Evolutionary conservation across 805 yeast genomes (phyloP).

Genomic region (Candida schatavii): DNA sequence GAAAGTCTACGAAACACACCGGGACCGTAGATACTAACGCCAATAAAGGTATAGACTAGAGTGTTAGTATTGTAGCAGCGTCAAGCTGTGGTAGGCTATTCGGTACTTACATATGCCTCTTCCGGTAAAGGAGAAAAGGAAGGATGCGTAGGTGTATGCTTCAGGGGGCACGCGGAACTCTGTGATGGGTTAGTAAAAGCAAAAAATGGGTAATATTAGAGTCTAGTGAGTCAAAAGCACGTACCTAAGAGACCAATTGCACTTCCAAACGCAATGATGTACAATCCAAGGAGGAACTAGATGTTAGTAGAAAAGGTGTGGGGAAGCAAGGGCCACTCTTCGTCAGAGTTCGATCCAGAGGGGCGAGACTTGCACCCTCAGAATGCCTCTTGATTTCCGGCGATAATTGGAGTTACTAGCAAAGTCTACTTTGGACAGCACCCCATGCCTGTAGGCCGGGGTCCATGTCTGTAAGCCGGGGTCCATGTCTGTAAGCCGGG

Average conservation of each 20-base stretch:
- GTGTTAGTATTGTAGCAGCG: constrained; percentile 19
- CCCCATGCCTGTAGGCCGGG: constrained; percentile 7
- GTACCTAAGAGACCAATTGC: constrained; percentile 49
- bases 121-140: constrained; percentile 69
- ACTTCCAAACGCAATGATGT: constrained; percentile 52
- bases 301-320: no score
- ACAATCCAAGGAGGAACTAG: constrained; percentile 58
- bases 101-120: constrained; percentile 66
- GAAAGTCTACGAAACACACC: constrained; percentile 55
- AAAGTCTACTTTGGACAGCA: no score
- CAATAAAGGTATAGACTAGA: constrained; percentile 36
- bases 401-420: no score
- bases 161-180: constrained; percentile 57
- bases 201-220: no score
- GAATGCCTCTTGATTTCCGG: no score
- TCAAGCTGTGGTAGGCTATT: background rate
- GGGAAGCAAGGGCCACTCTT: no score
- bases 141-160: constrained; percentile 63
- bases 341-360: no score
- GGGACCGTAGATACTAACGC: constrained; percentile 43
- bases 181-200: no score
- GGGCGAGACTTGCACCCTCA: no score
- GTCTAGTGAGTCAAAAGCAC: constrained; percentile 21
- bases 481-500: no score
- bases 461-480: constrained; percentile 7